Evolutionary conservation across 139 green algal species (phyloP).

Genomic region (Yamagishiella unicocca): DNA sequence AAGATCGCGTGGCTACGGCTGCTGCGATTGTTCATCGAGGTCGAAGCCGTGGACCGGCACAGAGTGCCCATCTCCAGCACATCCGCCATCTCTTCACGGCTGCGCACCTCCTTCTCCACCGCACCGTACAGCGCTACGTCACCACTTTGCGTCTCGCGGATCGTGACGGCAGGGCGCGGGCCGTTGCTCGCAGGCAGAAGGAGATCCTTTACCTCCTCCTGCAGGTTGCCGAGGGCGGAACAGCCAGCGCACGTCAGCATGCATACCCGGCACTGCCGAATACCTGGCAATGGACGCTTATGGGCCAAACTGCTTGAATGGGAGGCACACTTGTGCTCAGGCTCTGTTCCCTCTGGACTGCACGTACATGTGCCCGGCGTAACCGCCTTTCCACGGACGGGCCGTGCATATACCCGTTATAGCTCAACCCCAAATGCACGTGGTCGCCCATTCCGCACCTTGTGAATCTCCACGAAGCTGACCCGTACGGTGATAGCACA

Average conservation of each 20-base stretch:
- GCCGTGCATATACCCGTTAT: no score
- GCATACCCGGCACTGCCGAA: no score
- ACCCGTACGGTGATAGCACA: conserved; percentile 84
- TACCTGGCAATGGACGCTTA: no score
- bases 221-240: no score
- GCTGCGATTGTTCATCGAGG: conserved; percentile 91
- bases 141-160: conserved; percentile 82
- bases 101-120: conserved; percentile 82
- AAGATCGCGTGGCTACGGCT: conserved; percentile 95
- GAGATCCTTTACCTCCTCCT: conserved; percentile 93
- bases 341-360: no score
- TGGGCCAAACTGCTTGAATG: no score
- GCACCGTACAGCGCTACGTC: conserved; percentile 87
- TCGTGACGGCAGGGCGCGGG: conserved; percentile 67
- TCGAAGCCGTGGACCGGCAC: conserved; percentile 84
- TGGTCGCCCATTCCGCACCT: no score
- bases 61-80: conserved; percentile 87
- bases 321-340: no score
- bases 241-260: no score
- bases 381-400: no score
- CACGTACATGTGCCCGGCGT: no score
- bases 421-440: no score
- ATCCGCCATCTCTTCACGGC: conserved; percentile 82
- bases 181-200: conserved; percentile 59
- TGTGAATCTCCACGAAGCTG: conserved; percentile 95